Conservation (phyloP, 2,329 filamentous ascomycete genomes). For the Capronia epimyces region DNA sequence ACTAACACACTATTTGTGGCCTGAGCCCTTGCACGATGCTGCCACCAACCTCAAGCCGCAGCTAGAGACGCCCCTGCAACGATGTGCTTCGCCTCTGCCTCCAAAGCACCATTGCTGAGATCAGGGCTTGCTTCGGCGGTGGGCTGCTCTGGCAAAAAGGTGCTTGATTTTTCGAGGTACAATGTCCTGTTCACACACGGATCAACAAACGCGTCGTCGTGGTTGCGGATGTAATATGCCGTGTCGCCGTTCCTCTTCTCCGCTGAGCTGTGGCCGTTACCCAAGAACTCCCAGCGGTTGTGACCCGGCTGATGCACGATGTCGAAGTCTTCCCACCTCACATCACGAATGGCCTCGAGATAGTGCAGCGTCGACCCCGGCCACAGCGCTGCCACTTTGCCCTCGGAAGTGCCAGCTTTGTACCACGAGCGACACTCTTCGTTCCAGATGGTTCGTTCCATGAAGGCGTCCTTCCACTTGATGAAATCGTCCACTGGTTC, state of each 20-base stretch:
- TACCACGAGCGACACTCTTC: slow-evolving; percentile 22
- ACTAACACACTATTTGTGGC: too few relatives aligned
- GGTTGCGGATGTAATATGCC: slow-evolving; percentile 34
- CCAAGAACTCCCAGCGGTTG: slow-evolving; percentile 40
- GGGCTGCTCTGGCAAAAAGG: too few relatives aligned
- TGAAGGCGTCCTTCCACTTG: slow-evolving; percentile 13
- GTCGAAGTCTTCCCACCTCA: slow-evolving; percentile 37
- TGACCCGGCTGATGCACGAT: slow-evolving; percentile 30
- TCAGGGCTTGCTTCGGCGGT: too few relatives aligned
- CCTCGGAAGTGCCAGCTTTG: slow-evolving; percentile 12
- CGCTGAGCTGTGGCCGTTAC: slow-evolving; percentile 39
- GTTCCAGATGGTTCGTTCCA: slow-evolving; percentile 16
- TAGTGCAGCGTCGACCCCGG: slow-evolving; percentile 32
- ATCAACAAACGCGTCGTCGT: slow-evolving; percentile 3
- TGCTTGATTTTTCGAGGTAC: too few relatives aligned
- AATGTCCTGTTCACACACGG: too few relatives aligned
- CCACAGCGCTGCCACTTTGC: slow-evolving; percentile 13
- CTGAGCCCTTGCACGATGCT: too few relatives aligned
- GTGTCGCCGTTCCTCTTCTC: slow-evolving; percentile 41
- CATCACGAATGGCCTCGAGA: slow-evolving; percentile 32
- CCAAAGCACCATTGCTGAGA: too few relatives aligned
- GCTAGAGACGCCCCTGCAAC: too few relatives aligned
- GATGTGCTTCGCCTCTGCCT: too few relatives aligned
- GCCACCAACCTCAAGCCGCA: too few relatives aligned
- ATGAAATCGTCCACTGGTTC: slow-evolving; percentile 24